These are phyloP conservation scores for Tulasnella sp. DNA, from an alignment of 768 basidiomycete species.

Conservation along the genomic window DNA sequence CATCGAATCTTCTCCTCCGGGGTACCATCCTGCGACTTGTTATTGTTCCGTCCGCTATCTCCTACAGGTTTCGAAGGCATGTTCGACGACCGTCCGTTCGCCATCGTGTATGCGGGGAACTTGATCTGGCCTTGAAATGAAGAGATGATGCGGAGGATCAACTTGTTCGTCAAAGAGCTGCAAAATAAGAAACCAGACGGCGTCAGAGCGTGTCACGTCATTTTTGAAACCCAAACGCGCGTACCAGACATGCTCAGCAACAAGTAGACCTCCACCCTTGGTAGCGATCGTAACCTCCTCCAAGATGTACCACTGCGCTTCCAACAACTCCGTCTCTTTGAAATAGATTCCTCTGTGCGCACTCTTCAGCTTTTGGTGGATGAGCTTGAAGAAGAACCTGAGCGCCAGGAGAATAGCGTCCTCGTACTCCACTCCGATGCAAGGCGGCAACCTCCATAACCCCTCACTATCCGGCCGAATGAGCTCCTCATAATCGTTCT, in stretches of 20 bases:
- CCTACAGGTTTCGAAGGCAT: background rate
- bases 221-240: conserved; percentile 31
- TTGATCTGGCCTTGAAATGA: conserved; percentile 94
- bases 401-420: conserved; percentile 80
- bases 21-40: conserved; percentile 2
- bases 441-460: conserved; percentile 83
- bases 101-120: conserved; percentile 34
- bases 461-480: conserved; percentile 79
- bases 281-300: conserved; percentile 87
- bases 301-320: conserved; percentile 93
- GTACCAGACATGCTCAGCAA: conserved; percentile 94
- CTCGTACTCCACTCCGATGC: conserved; percentile 89
- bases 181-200: background rate
- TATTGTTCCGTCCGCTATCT: conserved; percentile 6
- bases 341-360: conserved; percentile 89
- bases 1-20: conserved; percentile 69
- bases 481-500: conserved; percentile 91
- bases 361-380: conserved; percentile 94
- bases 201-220: background rate
- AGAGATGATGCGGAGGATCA: conserved; percentile 88
- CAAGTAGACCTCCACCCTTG: conserved; percentile 78
- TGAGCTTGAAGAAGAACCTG: conserved; percentile 83
- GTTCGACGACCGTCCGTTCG: background rate
- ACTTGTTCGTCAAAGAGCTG: conserved; percentile 86
- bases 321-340: conserved; percentile 97